Conservation (phyloP, 2,329 filamentous ascomycete genomes). For the Aspergillus neotritici region DNA sequence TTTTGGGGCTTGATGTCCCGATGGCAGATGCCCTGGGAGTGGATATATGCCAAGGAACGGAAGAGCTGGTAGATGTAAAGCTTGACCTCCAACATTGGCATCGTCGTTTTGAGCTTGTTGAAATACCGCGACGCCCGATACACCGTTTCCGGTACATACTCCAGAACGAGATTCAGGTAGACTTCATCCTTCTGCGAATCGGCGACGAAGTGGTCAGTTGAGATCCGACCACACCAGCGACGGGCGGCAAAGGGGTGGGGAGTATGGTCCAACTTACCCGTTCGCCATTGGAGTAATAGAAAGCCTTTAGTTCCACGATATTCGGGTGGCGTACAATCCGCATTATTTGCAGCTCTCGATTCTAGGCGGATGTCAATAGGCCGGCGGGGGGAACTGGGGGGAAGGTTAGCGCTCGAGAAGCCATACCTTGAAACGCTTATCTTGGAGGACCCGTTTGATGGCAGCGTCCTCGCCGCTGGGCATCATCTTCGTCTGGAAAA, state of each 20-base stretch:
- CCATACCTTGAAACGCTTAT: conserved; percentile 97
- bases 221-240: neutral
- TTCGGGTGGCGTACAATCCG: conserved; percentile 98
- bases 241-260: conserved; percentile 3
- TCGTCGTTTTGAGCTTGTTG: conserved; percentile 99
- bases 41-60: conserved; percentile 95
- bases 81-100: conserved; percentile 98
- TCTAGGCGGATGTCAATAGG: conserved; percentile 54
- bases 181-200: conserved; percentile 82
- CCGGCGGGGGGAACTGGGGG: neutral
- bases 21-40: conserved; percentile 98
- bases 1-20: conserved; percentile 99
- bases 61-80: conserved; percentile 99
- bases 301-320: conserved; percentile 97
- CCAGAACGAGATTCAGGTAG: conserved; percentile 95
- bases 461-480: conserved; percentile 97
- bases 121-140: conserved; percentile 98
- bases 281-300: conserved; percentile 99
- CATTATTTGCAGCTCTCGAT: conserved; percentile 99
- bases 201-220: conserved; percentile 7
- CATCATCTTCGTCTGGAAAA: conserved; percentile 97
- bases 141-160: conserved; percentile 96
- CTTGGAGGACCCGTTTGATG: conserved; percentile 97
- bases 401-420: neutral
- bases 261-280: conserved; percentile 57